These are phyloP conservation scores for Polytolypa hystricis DNA, from an alignment of 2,329 filamentous ascomycete species.

Conservation along the genomic window DNA sequence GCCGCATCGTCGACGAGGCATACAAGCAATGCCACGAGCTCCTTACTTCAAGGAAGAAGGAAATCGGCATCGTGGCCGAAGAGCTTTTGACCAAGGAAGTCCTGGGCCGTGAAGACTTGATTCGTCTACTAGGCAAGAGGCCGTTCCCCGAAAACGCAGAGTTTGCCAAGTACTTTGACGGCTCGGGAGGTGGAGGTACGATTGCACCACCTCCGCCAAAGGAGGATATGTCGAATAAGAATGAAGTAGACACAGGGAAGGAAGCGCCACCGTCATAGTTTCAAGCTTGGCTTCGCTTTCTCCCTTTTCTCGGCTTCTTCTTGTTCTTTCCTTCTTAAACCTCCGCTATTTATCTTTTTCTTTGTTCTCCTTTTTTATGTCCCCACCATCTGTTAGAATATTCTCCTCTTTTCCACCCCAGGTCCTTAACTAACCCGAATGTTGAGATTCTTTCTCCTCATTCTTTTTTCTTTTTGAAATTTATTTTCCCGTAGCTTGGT, in stretches of 20 bases:
- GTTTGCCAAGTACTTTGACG: conserved; percentile 86
- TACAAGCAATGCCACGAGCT: conserved; percentile 84
- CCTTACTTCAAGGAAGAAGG: conserved; percentile 71
- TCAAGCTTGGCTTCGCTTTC: conserved; percentile 1
- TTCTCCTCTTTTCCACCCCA: not conserved
- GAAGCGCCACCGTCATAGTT: conserved; percentile 1
- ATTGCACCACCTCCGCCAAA: conserved; percentile 13
- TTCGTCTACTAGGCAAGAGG: conserved; percentile 71
- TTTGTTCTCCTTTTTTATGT: conserved; percentile 12
- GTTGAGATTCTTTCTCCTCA: not conserved
- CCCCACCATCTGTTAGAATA: conserved; percentile 4
- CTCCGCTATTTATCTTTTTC: conserved; percentile 7
- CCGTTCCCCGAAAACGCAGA: conserved; percentile 79
- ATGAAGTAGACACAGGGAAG: not conserved
- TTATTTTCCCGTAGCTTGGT: no score
- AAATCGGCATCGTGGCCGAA: conserved; percentile 83
- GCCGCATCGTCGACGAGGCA: conserved; percentile 80
- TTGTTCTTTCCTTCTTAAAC: not conserved
- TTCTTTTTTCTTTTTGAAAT: not conserved
- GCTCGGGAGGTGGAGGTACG: conserved; percentile 30
- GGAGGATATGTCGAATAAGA: conserved; percentile 1
- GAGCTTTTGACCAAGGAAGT: conserved; percentile 89
- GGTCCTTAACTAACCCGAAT: not conserved
- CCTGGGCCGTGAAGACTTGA: conserved; percentile 80
- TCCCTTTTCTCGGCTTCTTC: not conserved